These are phyloP conservation scores for Lathyrus aphaca DNA, from an alignment of 306 rosid species.

Conservation along the genomic window DNA sequence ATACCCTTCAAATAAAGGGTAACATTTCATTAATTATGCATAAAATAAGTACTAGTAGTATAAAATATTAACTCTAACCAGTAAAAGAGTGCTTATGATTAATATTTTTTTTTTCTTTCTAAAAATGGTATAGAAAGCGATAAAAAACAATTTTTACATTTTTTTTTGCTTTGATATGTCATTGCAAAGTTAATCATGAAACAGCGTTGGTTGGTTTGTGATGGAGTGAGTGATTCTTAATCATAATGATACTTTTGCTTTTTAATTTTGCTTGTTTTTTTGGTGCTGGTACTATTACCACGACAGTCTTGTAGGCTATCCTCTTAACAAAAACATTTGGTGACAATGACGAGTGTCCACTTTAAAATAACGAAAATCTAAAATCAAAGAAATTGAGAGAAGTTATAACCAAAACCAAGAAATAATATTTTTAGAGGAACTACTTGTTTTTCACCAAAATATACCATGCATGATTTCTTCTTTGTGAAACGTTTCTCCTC, in stretches of 20 bases:
- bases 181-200: constrained; percentile 2
- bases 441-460: background rate
- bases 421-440: background rate
- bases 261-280: background rate
- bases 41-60: background rate
- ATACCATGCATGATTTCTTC: background rate
- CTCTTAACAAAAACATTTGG: background rate
- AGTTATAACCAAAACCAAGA: background rate
- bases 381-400: background rate
- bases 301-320: background rate
- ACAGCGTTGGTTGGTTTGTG: background rate
- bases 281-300: background rate
- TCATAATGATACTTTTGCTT: background rate
- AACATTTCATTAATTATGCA: background rate
- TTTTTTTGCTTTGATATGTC: background rate
- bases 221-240: background rate
- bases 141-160: background rate
- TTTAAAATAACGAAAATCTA: background rate
- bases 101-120: background rate
- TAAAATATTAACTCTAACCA: no score
- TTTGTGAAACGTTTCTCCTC: background rate
- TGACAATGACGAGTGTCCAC: background rate
- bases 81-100: no score
- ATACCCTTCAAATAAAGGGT: background rate
- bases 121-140: background rate